phyloP scores from a whole-genome alignment of 257 asterid genomes.

The Catharanthus roseus region DNA sequence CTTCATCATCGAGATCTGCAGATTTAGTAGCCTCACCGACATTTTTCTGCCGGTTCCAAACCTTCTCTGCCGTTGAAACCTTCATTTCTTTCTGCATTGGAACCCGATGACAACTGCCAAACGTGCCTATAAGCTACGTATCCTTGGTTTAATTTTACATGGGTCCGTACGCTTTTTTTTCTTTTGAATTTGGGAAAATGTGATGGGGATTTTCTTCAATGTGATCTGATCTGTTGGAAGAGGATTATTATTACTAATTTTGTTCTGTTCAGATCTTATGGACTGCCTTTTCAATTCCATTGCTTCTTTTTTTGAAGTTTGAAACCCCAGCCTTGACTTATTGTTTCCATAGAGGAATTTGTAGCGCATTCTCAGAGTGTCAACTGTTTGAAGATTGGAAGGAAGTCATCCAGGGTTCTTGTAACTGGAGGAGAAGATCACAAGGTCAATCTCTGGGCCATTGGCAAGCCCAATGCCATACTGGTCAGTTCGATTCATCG shows the following conservation, averaged over 20 bases:
- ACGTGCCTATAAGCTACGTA: slow-evolving; percentile 99
- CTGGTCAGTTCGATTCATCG: slow-evolving; percentile 54
- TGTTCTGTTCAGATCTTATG: slow-evolving; percentile 6
- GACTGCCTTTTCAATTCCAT: not conserved
- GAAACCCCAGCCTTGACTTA: slow-evolving; percentile 46
- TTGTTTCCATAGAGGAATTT: slow-evolving; percentile 69
- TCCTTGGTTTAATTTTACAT: slow-evolving; percentile 39
- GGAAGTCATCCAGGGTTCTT: slow-evolving; percentile 90
- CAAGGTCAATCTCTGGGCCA: slow-evolving; percentile 97
- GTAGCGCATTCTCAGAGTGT: slow-evolving; percentile 96
- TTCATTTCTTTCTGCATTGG: not conserved
- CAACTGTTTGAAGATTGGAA: slow-evolving; percentile 92
- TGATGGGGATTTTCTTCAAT: not conserved
- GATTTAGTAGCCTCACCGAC: not conserved
- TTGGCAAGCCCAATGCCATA: slow-evolving; percentile 96
- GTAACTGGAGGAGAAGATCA: slow-evolving; percentile 99
- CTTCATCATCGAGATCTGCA: slow-evolving; percentile 15
- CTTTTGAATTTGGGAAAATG: slow-evolving; percentile 2
- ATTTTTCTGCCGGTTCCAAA: not conserved
- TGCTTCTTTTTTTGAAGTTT: not conserved
- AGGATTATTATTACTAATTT: no score
- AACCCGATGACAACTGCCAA: slow-evolving; percentile 57
- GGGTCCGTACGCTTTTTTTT: not conserved
- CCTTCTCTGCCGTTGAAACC: not conserved
- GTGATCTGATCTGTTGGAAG: not conserved